Conservation (phyloP, 23 red algal genomes). For the Gracilariopsis chorda region DNA sequence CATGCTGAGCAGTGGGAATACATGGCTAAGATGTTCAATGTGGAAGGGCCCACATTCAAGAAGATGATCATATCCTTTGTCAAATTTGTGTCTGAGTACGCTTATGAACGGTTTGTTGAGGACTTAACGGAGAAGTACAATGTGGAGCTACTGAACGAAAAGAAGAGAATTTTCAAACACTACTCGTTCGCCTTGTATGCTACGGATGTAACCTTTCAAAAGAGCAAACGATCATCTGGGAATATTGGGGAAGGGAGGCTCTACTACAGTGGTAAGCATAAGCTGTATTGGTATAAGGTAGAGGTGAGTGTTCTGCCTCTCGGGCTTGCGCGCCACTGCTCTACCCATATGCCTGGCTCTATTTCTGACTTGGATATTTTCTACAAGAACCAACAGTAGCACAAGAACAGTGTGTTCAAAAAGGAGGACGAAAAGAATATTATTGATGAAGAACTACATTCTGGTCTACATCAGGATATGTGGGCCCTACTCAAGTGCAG, state of each 20-base stretch:
- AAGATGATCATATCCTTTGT: not conserved
- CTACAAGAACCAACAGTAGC: too few relatives aligned
- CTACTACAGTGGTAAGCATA: constrained; percentile 6
- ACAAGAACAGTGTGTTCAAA: too few relatives aligned
- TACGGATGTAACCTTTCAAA: not conserved
- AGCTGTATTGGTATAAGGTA: constrained; percentile 5
- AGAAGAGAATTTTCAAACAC: not conserved
- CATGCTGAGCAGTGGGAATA: not conserved
- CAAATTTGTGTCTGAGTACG: not conserved
- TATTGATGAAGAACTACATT: too few relatives aligned
- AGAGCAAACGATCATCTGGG: not conserved
- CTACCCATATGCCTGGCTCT: not conserved
- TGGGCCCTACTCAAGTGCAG: too few relatives aligned
- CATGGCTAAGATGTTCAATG: not conserved
- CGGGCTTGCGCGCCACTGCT: not conserved
- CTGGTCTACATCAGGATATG: too few relatives aligned
- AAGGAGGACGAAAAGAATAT: too few relatives aligned
- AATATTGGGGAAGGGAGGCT: not conserved
- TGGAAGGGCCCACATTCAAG: not conserved
- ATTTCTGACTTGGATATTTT: not conserved
- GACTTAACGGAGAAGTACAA: not conserved
- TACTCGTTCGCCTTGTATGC: not conserved
- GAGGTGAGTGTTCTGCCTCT: not conserved
- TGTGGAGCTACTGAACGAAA: not conserved
- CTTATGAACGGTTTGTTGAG: not conserved